Evolutionary conservation across 2,329 filamentous ascomycete species (phyloP), one percentile per base, ranked within the genome.

Genomic region (Phialemonium atrogriseum): DNA sequence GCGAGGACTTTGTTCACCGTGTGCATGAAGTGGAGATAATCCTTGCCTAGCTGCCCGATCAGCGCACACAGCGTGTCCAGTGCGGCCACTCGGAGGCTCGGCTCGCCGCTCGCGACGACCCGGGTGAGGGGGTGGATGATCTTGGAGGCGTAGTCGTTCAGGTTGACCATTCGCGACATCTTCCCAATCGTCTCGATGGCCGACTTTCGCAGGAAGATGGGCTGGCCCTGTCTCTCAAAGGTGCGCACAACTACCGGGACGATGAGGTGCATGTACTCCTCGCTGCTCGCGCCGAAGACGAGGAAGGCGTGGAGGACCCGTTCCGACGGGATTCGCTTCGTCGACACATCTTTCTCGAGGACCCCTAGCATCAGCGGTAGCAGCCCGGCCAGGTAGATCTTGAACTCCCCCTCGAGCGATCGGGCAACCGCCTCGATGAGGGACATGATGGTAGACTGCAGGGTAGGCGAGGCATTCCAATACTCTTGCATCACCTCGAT

Each of bases 231-330:
- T 50, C 86, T 93, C 54, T 98, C 89, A 49, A 98, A 96, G 29
- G 94, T 83, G 26, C 83, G 79, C 7, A 98, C 88, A 48, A 98
- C 87, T 21, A 94, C 86, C 0, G 91, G 91, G 31, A 98, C 85
- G 44, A 99, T 96, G 32, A 98, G 69, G 54, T 98, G 91, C 91
- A 98, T 98, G 55, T 98, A 98, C 54, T 98, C 91, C 54, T 98
- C 91, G 9, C 84, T 84, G 49, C 88, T 96, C 0, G 88, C 81
- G 1, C 93, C 93, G 52, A 98, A 98, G 1, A 98, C 84, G 17
- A 98, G 64, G 56, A 99, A 94, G 0, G 89, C 88, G 52, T 96
- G 91, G 15, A 99, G 67, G 4, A 98, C 88, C 45, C 82, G 81
- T 52, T 95, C 87, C 0, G 88, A 94, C 3, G 87, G 82, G 10